Conservation (phyloP, 768 basidiomycete species). For the Trametes punicea region DNA sequence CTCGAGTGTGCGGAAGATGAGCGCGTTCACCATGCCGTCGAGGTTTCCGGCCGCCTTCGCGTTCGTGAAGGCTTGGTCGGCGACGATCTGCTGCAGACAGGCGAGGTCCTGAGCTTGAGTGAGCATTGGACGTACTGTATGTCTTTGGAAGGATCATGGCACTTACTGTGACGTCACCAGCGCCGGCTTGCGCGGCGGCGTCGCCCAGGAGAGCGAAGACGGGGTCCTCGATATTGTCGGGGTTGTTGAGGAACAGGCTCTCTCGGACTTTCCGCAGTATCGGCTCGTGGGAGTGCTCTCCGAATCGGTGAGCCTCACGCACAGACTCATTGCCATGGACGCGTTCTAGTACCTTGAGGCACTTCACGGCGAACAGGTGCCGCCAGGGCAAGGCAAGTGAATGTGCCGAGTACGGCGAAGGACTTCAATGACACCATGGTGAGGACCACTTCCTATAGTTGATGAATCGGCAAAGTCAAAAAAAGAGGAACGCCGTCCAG, state of each 20-base stretch:
- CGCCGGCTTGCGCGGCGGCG: conserved; percentile 55
- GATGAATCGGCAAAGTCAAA: conserved; percentile 22
- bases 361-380: conserved; percentile 57
- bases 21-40: conserved; percentile 51
- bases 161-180: conserved; percentile 51
- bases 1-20: conserved; percentile 65
- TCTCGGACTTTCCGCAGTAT: conserved; percentile 51
- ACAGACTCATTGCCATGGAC: not conserved
- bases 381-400: conserved; percentile 35
- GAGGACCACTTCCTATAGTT: conserved; percentile 18
- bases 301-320: not conserved
- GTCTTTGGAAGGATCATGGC: not conserved
- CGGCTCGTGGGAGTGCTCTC: conserved; percentile 65
- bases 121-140: not conserved
- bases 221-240: conserved; percentile 53
- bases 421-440: conserved; percentile 39
- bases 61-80: conserved; percentile 71
- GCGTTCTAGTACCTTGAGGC: conserved; percentile 49
- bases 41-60: conserved; percentile 61
- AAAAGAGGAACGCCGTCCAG: conserved; percentile 19
- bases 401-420: conserved; percentile 35
- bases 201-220: conserved; percentile 64
- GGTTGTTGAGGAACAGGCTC: conserved; percentile 53
- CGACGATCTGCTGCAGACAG: conserved; percentile 63
- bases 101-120: conserved; percentile 42